Conservation (phyloP, 495 filamentous ascomycete species). For the Delitschia confertaspora region DNA sequence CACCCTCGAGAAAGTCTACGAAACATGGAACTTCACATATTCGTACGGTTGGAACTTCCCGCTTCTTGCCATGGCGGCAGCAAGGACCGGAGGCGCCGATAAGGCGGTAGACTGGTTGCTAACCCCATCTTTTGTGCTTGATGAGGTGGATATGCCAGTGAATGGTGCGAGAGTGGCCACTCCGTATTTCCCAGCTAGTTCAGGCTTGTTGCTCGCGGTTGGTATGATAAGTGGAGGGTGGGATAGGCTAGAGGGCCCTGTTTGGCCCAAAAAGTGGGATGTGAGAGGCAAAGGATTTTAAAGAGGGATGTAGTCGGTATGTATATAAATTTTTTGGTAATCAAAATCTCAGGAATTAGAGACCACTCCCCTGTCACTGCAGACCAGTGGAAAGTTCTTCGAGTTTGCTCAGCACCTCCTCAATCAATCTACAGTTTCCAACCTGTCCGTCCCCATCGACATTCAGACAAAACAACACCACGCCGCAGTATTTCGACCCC, state of each 20-base stretch:
- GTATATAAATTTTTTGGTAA: too few relatives aligned
- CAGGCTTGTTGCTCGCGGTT: conserved; percentile 42
- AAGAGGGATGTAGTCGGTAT: conserved; percentile 10
- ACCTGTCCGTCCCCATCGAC: too few relatives aligned
- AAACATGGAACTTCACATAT: conserved; percentile 41
- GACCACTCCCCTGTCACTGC: too few relatives aligned
- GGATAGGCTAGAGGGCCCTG: conserved; percentile 32
- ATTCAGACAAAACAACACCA: too few relatives aligned
- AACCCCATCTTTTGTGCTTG: conserved; percentile 41
- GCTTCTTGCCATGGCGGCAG: conserved; percentile 43
- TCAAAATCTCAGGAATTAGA: too few relatives aligned
- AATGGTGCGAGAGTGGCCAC: conserved; percentile 46
- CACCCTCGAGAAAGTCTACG: conserved; percentile 39
- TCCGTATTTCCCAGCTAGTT: conserved; percentile 46
- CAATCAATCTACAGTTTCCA: too few relatives aligned
- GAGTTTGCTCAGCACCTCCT: too few relatives aligned
- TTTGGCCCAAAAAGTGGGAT: conserved; percentile 41
- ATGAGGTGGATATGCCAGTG: conserved; percentile 45
- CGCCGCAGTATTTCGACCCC: too few relatives aligned
- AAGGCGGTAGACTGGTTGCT: conserved; percentile 43
- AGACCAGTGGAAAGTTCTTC: too few relatives aligned
- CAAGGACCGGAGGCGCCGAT: conserved; percentile 39
- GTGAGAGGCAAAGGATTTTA: conserved; percentile 40
- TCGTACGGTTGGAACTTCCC: conserved; percentile 49
- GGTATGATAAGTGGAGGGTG: conserved; percentile 47